These are phyloP conservation scores for Termitomyces sp. DNA, from an alignment of 768 basidiomycete species.

Conservation along the genomic window DNA sequence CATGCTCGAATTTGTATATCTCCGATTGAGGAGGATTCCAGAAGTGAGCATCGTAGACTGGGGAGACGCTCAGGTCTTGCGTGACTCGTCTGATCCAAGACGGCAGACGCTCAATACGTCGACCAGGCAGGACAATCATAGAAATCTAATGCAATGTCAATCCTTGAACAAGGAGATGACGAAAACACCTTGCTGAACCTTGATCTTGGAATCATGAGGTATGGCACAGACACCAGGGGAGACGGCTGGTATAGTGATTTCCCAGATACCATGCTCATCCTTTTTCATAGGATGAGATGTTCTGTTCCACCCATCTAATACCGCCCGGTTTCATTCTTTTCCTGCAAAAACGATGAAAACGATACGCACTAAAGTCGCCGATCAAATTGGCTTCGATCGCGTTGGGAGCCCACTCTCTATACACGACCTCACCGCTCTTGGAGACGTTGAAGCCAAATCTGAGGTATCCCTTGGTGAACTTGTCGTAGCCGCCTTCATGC, in stretches of 20 bases:
- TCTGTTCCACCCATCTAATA: constrained; percentile 83
- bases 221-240: constrained; percentile 74
- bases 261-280: constrained; percentile 87
- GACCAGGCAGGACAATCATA: constrained; percentile 76
- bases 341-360: constrained; percentile 3
- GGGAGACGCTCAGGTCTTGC: constrained; percentile 86
- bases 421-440: constrained; percentile 64
- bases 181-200: constrained; percentile 45
- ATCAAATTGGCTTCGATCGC: constrained; percentile 79
- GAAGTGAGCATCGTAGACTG: constrained; percentile 94
- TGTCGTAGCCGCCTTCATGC: constrained; percentile 82
- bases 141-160: constrained; percentile 62
- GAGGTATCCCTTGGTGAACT: constrained; percentile 77
- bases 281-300: constrained; percentile 82
- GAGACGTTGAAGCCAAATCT: constrained; percentile 76
- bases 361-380: constrained; percentile 91
- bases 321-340: background rate
- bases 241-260: constrained; percentile 69
- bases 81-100: constrained; percentile 96
- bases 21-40: constrained; percentile 88
- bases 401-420: constrained; percentile 97
- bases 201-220: constrained; percentile 93
- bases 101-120: constrained; percentile 88
- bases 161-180: constrained; percentile 1
- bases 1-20: constrained; percentile 79